These are phyloP conservation scores for Magnusiomyces sp. DNA, from an alignment of 1,139 yeast genomes.

Conservation along the genomic window DNA sequence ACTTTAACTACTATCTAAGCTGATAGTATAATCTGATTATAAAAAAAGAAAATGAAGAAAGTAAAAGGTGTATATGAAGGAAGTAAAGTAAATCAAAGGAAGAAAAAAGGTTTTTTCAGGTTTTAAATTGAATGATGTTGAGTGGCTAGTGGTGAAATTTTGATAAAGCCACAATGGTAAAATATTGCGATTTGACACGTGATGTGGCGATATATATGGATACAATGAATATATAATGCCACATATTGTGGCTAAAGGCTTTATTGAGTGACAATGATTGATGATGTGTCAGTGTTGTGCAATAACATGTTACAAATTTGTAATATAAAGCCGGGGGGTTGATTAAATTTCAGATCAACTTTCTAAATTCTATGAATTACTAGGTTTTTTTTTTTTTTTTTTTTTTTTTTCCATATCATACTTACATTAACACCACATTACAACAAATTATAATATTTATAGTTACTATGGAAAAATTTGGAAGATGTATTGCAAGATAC, in stretches of 20 bases:
- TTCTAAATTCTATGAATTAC: too few relatives aligned
- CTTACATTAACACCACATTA: too few relatives aligned
- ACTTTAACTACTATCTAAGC: background rate
- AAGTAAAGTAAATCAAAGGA: background rate
- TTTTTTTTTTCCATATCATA: too few relatives aligned
- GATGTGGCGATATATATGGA: constrained; percentile 4
- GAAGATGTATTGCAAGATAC: background rate
- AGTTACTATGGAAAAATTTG: background rate
- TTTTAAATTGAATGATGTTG: background rate
- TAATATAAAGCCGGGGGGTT: too few relatives aligned
- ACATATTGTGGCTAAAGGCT: too few relatives aligned
- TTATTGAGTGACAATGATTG: too few relatives aligned
- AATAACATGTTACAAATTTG: too few relatives aligned
- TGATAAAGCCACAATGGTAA: constrained; percentile 13
- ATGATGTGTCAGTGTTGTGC: too few relatives aligned
- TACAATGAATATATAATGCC: background rate
- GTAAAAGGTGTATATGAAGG: background rate
- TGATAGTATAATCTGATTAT: background rate
- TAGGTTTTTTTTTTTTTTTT: too few relatives aligned
- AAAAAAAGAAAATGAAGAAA: background rate
- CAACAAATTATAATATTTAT: too few relatives aligned
- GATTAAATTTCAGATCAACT: too few relatives aligned
- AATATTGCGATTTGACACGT: constrained; percentile 15
- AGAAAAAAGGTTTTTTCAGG: background rate
- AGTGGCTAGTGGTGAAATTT: constrained; percentile 6